Evolutionary conservation across 2,329 filamentous ascomycete species (phyloP), one percentile per base, ranked within the genome.

Genomic region (Plenodomus lindquistii): DNA sequence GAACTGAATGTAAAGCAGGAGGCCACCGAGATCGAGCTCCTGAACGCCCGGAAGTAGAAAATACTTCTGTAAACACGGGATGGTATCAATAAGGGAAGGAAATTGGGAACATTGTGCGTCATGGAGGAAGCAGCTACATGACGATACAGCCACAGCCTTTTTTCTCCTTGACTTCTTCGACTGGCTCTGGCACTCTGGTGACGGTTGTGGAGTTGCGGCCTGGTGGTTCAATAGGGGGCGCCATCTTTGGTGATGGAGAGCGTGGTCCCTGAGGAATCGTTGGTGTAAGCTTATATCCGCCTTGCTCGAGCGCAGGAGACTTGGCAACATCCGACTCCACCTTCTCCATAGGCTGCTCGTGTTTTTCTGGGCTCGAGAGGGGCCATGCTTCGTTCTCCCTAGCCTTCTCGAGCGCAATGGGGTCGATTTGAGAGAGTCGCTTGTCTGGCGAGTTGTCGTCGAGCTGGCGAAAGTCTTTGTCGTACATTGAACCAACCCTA

Each of bases 401-500:
- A 17, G 62, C 57, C 27, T 61, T 66, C 37, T 72, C 64, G 13
- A 69, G 42, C 10, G 66, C 67, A 6, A 66, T 44, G 2, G 65
- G 60, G 36, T 59, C 56, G 24, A 58, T 62, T 52, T 75, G 53
- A 55, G 72, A 66, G 37, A 66, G 54, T 17, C 65, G 62, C 42
- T 69, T 67, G 36, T 55, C 50, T 21, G 60, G 46, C 58, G 63
- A 60, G 19, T 88, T 83, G 40, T 88, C 83, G 31, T 76, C 67
- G 54, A 97, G 77, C 5, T 92, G 87, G 16, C 88, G 85, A 75
- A 97, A 94, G 50, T 96, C 87, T 54, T 85, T 89, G 74, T 96
- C 92, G 69, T 96, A 97, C 20, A 87, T 81, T 50, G 84, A 89
- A 3, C 91, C 91, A 55, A 90, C 89, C 57, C 89, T 91, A 55